Conservation (phyloP, 345 rosid species). For the Crucihimalaya himalaica region DNA sequence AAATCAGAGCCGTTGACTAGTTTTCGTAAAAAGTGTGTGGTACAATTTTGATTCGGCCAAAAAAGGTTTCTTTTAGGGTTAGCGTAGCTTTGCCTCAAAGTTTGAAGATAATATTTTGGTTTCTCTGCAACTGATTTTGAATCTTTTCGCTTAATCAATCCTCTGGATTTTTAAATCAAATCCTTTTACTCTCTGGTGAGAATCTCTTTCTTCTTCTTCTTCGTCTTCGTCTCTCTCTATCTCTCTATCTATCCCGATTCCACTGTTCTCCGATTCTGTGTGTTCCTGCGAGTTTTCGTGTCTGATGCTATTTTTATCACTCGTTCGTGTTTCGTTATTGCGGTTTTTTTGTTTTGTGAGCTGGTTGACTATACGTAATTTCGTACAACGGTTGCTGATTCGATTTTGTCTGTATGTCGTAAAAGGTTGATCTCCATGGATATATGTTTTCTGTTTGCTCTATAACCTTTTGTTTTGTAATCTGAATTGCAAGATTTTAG, state of each 20-base stretch:
- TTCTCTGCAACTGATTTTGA: slow-evolving; percentile 7
- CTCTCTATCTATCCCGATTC: neutral
- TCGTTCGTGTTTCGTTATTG: slow-evolving; percentile 8
- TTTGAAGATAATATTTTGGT: slow-evolving; percentile 17
- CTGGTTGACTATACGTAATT: neutral
- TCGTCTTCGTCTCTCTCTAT: neutral
- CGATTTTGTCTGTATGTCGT: slow-evolving; percentile 13
- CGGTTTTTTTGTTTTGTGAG: neutral
- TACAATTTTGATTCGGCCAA: slow-evolving; percentile 30
- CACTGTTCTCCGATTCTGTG: slow-evolving; percentile 20
- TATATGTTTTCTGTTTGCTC: neutral
- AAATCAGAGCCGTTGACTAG: slow-evolving; percentile 39
- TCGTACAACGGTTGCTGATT: slow-evolving; percentile 9
- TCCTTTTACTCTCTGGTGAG: slow-evolving; percentile 22
- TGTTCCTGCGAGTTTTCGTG: neutral
- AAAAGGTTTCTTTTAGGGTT: slow-evolving; percentile 39
- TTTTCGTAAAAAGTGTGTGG: slow-evolving; percentile 26
- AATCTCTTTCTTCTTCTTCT: neutral
- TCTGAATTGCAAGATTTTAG: slow-evolving; percentile 14
- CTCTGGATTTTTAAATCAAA: slow-evolving; percentile 6
- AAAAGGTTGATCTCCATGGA: neutral
- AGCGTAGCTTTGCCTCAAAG: slow-evolving; percentile 38
- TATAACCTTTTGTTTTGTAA: neutral
- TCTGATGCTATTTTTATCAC: neutral
- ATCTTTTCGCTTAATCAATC: neutral